Conservation (phyloP, 768 basidiomycete species). For the Pulveroboletus sp. region DNA sequence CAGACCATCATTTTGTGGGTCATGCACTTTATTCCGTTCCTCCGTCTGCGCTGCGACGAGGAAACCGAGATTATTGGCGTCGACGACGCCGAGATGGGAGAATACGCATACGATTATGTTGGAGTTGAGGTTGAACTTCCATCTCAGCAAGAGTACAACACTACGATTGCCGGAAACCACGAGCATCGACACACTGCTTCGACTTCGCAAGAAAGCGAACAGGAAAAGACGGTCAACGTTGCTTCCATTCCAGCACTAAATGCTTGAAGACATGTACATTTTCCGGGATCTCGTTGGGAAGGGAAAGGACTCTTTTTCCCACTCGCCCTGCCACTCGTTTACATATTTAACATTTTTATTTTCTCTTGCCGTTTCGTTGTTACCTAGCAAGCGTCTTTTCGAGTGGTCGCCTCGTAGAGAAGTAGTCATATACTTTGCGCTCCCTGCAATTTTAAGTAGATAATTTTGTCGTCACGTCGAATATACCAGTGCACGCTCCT, state of each 20-base stretch:
- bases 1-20: conserved; percentile 79
- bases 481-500: too few relatives aligned
- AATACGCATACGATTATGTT: conserved; percentile 86
- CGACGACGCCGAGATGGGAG: conserved; percentile 87
- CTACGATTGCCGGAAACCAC: conserved; percentile 27
- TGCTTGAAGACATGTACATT: background rate
- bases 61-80: conserved; percentile 77
- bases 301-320: background rate
- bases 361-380: too few relatives aligned
- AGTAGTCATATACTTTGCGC: too few relatives aligned
- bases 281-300: background rate
- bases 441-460: too few relatives aligned
- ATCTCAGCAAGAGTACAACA: conserved; percentile 29
- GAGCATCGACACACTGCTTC: conserved; percentile 32
- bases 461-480: too few relatives aligned
- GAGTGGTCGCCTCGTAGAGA: too few relatives aligned
- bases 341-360: too few relatives aligned
- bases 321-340: background rate
- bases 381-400: too few relatives aligned
- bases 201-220: conserved; percentile 26
- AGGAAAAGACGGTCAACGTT: conserved; percentile 17
- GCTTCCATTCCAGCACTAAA: conserved; percentile 1
- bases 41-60: conserved; percentile 62
- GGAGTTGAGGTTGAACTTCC: conserved; percentile 56
- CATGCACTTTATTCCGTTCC: conserved; percentile 83